Evolutionary conservation across 2,329 filamentous ascomycete species (phyloP).

Genomic region (Incumbomyces delicatus): DNA sequence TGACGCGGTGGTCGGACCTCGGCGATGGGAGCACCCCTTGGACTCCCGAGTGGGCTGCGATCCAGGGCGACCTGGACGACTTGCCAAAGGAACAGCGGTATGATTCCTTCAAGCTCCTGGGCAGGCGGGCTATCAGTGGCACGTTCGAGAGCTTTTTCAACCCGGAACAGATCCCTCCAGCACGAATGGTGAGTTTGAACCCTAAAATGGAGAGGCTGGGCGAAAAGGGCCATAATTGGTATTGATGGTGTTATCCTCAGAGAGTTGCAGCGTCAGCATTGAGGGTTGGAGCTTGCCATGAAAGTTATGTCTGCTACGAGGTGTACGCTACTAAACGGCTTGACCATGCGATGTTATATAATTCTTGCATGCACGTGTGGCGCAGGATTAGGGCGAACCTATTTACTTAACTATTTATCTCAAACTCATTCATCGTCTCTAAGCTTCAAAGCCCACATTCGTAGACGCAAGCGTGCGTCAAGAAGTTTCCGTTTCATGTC

Average conservation of each 20-base stretch:
- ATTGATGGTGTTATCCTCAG: slow-evolving; percentile 29
- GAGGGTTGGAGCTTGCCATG: no score
- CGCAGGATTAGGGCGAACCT: no score
- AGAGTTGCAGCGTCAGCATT: no score
- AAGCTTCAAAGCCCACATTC: no score
- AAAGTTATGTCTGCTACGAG: no score
- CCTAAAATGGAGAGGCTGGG: slow-evolving; percentile 44
- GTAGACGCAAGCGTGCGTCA: no score
- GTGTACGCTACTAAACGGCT: no score
- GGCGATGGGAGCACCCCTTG: slow-evolving; percentile 45
- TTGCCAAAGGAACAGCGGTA: not conserved
- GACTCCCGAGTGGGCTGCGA: slow-evolving; percentile 47
- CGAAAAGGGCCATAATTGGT: slow-evolving; percentile 50
- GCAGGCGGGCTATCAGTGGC: slow-evolving; percentile 47
- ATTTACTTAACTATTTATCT: no score
- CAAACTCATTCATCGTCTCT: no score
- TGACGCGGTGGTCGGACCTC: slow-evolving; percentile 54
- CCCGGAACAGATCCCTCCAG: slow-evolving; percentile 45
- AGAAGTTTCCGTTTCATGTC: no score
- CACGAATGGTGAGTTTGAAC: slow-evolving; percentile 50
- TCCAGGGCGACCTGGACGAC: slow-evolving; percentile 33
- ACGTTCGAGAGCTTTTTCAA: slow-evolving; percentile 50
- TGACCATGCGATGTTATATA: no score
- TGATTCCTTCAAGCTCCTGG: slow-evolving; percentile 45
- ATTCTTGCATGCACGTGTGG: no score